Evolutionary conservation across 2,329 filamentous ascomycete species (phyloP), one percentile per base, ranked within the genome.

Genomic region (Neodidymelliopsis sp.): DNA sequence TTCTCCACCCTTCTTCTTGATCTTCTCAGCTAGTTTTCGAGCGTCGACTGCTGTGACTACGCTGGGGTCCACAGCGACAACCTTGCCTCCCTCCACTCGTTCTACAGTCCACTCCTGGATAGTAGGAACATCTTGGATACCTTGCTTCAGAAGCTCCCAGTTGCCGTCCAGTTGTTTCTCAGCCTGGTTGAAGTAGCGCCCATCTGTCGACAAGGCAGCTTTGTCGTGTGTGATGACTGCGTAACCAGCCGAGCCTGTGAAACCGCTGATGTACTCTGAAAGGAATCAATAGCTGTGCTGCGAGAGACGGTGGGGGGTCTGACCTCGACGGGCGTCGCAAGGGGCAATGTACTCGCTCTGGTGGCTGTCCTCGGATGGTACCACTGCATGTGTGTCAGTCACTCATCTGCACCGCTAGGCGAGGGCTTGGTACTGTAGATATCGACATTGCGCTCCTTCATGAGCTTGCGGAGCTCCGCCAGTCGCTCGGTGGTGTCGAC

Each of bases 161-260:
- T 97, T 97, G 65, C 75, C 77, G 72, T 97, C 94, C 22, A 99
- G 84, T 73, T 99, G 91, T 65, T 92, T 90, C 54, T 86, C 80
- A 19, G 94, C 94, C 74, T 99, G 94, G 76, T 96, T 97, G 81
- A 97, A 99, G 75, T 99, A 99, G 59, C 94, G 87, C 22, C 94
- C 94, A 71, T 99, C 94, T 22, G 94, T 99, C 10, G 94, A 91
- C 48, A 99, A 78, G 11, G 91, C 90, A 12, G 94, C 94, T 73
- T 92, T 92, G 40, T 91, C 87, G 38, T 84, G 82, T 2, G 92
- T 94, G 47, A 99, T 82, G 39, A 99, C 87, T 28, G 92, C 94
- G 57, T 90, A 96, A 49, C 94, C 94, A 31, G 94, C 93, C 8
- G 94, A 99, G 45, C 94, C 94, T 49, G 90, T 91, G 74, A 99